Evolutionary conservation across 2,329 filamentous ascomycete species (phyloP).

Genomic region (Mariannaea sp.): DNA sequence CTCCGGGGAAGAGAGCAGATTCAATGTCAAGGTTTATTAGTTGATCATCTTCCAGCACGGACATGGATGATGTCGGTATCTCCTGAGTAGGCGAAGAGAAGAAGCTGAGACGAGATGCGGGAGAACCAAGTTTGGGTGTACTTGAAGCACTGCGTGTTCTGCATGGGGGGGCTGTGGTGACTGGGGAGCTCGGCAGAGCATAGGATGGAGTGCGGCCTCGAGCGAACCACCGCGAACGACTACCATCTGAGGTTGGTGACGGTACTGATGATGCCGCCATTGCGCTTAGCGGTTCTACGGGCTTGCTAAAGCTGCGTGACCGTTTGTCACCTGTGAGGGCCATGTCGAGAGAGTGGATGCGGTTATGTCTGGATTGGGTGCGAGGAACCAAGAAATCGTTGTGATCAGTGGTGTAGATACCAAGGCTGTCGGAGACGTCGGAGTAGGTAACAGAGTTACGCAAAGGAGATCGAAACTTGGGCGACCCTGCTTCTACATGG

Average conservation of each 20-base stretch:
- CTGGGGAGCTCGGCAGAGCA: constrained; percentile 21
- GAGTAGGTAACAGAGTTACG: constrained; percentile 38
- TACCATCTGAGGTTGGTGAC: constrained; percentile 27
- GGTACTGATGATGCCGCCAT: constrained; percentile 7
- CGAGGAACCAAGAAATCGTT: constrained; percentile 16
- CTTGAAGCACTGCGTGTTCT: constrained; percentile 30
- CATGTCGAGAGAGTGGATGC: constrained; percentile 41
- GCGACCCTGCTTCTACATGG: constrained; percentile 38
- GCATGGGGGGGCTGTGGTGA: constrained; percentile 11
- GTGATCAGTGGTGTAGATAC: constrained; percentile 18
- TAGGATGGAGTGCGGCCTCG: constrained; percentile 20
- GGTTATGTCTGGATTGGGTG: constrained; percentile 10
- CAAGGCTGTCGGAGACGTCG: constrained; percentile 23
- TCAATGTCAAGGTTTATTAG: constrained; percentile 61
- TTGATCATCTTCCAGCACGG: constrained; percentile 52
- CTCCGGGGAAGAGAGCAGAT: constrained; percentile 56
- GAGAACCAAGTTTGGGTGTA: constrained; percentile 43
- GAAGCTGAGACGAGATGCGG: constrained; percentile 51
- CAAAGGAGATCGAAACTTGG: constrained; percentile 40
- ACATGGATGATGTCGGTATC: constrained; percentile 27
- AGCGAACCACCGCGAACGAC: constrained; percentile 33
- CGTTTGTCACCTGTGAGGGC: constrained; percentile 40
- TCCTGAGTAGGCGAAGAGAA: constrained; percentile 50
- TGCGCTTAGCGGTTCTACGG: neutral
- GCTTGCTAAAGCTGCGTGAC: constrained; percentile 9